Conservation (phyloP, 345 rosid species). For the Syzygium aqueum region DNA sequence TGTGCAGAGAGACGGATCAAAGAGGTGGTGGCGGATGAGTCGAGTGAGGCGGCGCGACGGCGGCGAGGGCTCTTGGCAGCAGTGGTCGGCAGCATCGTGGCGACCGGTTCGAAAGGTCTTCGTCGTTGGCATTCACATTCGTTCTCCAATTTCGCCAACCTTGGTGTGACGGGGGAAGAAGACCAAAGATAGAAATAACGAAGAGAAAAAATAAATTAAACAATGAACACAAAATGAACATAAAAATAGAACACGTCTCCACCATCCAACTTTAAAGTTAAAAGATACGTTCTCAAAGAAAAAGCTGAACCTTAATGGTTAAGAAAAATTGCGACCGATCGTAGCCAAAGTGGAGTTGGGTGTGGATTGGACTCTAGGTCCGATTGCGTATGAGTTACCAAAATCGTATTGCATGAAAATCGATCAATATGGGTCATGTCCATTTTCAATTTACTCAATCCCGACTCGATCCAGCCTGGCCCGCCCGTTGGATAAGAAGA, state of each 20-base stretch:
- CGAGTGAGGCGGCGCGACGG: neutral
- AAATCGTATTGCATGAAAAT: accelerated
- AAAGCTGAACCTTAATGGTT: neutral
- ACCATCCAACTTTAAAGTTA: neutral
- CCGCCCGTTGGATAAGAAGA: too few relatives aligned
- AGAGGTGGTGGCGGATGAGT: neutral
- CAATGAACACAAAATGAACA: too few relatives aligned
- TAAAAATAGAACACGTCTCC: neutral
- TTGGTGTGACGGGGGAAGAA: accelerated
- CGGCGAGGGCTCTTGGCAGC: neutral
- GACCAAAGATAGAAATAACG: neutral
- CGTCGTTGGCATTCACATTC: neutral
- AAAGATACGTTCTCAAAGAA: neutral
- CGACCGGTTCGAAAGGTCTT: neutral
- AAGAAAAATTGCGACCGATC: neutral
- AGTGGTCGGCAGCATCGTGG: accelerated
- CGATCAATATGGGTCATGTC: neutral
- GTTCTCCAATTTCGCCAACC: neutral
- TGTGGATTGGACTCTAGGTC: accelerated
- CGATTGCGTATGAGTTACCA: accelerated
- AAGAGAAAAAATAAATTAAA: neutral
- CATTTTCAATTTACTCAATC: neutral
- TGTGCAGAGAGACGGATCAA: neutral
- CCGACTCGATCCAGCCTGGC: accelerated
- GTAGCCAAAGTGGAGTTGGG: accelerated